Conservation (phyloP, 257 asterid species). For the Asclepias syriaca region DNA sequence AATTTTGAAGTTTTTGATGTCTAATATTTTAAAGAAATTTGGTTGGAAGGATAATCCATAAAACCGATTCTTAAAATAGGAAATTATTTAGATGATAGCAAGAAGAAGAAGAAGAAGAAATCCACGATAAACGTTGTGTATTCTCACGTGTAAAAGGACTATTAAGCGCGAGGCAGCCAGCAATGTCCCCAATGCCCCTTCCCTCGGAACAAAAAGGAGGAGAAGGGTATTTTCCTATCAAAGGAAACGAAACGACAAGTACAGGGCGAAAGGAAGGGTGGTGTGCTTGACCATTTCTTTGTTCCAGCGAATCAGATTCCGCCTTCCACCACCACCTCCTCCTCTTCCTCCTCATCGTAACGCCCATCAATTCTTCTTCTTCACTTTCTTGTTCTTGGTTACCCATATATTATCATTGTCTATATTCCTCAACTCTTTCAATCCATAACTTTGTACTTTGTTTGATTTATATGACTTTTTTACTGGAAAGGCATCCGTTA, state of each 20-base stretch:
- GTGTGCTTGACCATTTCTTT: conserved; percentile 34
- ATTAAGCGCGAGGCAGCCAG: neutral
- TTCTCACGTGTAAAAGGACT: conserved; percentile 14
- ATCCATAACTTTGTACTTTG: neutral
- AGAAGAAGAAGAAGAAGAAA: no score
- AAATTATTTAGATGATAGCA: no score
- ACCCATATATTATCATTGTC: neutral
- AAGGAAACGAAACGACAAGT: neutral
- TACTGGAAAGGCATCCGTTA: neutral
- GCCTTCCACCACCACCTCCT: conserved; percentile 8
- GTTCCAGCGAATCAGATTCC: conserved; percentile 45
- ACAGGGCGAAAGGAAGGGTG: neutral
- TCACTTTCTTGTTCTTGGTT: neutral
- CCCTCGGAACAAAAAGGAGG: conserved; percentile 4
- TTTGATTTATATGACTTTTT: neutral
- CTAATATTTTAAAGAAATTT: no score
- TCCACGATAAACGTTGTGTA: neutral
- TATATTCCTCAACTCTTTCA: neutral
- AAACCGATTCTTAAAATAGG: no score
- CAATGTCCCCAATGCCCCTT: neutral
- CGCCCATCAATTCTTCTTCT: neutral
- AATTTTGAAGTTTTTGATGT: no score
- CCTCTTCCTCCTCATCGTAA: conserved; percentile 2
- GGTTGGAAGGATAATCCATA: no score
- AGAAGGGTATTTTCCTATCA: conserved; percentile 5